Conservation (phyloP, 345 rosid genomes). For the Leavenworthia alabamica region DNA sequence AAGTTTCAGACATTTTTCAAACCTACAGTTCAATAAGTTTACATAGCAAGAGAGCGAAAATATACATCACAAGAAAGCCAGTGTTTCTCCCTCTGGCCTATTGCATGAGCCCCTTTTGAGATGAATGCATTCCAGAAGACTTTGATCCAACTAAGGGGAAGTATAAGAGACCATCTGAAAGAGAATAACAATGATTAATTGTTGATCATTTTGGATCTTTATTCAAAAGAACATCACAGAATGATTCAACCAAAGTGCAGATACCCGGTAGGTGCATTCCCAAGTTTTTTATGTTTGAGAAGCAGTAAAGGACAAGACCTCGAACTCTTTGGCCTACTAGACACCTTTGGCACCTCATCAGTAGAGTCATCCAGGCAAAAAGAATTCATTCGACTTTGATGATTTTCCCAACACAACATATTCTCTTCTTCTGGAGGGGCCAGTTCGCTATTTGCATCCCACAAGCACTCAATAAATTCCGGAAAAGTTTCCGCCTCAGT, state of each 20-base stretch:
- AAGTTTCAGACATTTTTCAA: conserved; percentile 1
- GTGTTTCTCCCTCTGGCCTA: conserved; percentile 79
- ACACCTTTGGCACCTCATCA: conserved; percentile 21
- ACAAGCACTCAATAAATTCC: conserved; percentile 37
- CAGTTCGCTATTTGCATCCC: conserved; percentile 53
- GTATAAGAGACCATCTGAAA: conserved; percentile 77
- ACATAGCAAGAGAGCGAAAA: not conserved
- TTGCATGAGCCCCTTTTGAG: conserved; percentile 65
- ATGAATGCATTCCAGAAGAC: conserved; percentile 62
- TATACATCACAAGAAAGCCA: conserved; percentile 80
- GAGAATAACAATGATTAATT: conserved; percentile 6
- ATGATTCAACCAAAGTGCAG: conserved; percentile 14
- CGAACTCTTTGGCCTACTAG: conserved; percentile 39
- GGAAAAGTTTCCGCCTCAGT: conserved; percentile 14
- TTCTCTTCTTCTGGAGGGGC: conserved; percentile 56
- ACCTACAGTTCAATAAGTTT: not conserved
- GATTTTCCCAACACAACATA: conserved; percentile 56
- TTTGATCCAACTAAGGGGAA: conserved; percentile 77
- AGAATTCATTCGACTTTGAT: conserved; percentile 41
- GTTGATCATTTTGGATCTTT: conserved; percentile 1
- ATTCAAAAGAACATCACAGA: conserved; percentile 1
- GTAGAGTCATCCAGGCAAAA: conserved; percentile 46
- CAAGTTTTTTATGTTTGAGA: conserved; percentile 46
- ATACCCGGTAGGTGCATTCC: conserved; percentile 47
- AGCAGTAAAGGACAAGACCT: conserved; percentile 65